Conservation (phyloP, 1,139 yeast species). For the Chernovozyma aurita region DNA sequence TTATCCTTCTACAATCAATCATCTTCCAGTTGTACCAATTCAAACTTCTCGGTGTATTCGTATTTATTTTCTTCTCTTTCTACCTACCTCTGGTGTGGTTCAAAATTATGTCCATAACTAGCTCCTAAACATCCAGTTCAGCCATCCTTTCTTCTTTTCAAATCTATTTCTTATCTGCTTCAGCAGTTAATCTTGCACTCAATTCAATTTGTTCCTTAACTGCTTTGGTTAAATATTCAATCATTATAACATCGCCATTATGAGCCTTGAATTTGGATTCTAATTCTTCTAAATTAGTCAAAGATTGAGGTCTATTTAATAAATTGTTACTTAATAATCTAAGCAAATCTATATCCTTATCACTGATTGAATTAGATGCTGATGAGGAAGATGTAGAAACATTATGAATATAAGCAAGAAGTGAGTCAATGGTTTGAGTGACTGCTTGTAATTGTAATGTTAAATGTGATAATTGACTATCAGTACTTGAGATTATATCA, state of each 20-base stretch:
- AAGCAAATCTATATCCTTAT: constrained; percentile 46
- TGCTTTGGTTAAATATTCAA: constrained; percentile 79
- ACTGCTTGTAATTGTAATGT: constrained; percentile 55
- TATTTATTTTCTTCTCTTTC: too few species aligned
- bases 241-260: constrained; percentile 77
- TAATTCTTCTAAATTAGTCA: constrained; percentile 54
- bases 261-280: constrained; percentile 65
- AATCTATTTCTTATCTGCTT: constrained; percentile 24
- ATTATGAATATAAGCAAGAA: constrained; percentile 47
- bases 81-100: too few species aligned
- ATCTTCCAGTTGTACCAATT: too few species aligned
- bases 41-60: too few species aligned
- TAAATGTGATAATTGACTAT: constrained; percentile 34
- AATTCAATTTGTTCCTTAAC: constrained; percentile 82
- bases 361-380: too few species aligned
- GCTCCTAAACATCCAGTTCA: too few species aligned
- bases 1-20: too few species aligned
- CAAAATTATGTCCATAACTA: too few species aligned
- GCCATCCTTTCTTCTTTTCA: too few species aligned
- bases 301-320: constrained; percentile 53
- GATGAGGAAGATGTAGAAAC: constrained; percentile 41
- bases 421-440: constrained; percentile 45
- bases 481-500: constrained; percentile 14
- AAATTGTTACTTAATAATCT: constrained; percentile 63
- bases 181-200: constrained; percentile 67